Evolutionary conservation across 2,329 filamentous ascomycete genomes (phyloP), one percentile per base, ranked within the genome.

Genomic region (Aspergillus sp.): DNA sequence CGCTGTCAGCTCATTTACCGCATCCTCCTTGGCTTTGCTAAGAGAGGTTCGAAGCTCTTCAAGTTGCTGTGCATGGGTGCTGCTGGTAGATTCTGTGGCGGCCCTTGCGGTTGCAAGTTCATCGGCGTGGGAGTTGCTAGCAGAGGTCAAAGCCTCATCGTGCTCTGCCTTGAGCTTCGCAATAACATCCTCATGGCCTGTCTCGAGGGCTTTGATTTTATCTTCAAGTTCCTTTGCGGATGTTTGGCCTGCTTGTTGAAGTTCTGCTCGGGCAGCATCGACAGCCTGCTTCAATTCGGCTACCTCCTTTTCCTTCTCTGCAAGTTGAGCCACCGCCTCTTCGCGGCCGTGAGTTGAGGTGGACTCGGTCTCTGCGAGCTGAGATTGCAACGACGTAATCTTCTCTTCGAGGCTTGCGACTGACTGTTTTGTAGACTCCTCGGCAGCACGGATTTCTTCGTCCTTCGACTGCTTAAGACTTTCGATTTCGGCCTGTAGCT

Each of bases 401-500:
- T 76, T 72, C 48, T 70, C 70, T 52, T 75, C 67, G 8, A 78
- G 66, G 13, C 60, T 58, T 2, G 67, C 59, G 15, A 68, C 55
- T 13, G 65, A 67, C 44, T 69, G 59, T 12, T 70, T 64, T 2
- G 71, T 64, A 41, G 66, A 63, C 20, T 76, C 70, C 45, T 73
- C 68, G 18, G 72, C 71, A 13, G 72, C 68, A 38, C 62, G 64
- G 24, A 72, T 63, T 42, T 72, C 71, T 51, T 75, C 63, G 24
- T 74, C 71, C 54, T 76, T 79, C 22, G 68, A 59, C 26, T 70
- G 59, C 34, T 67, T 64, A 24, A 76, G 55, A 51, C 70, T 71
- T 20, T 72, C 64, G 50, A 73, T 69, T 56, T 78, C 76, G 42
- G 68, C 71, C 59, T 74, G 70, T 45, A 72, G 63, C 60, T 77